A percentile compares a stretch with the other conserved stretches of the same genome.
Conservation (phyloP, 306 rosid species). For the Gastrolobium villosum region DNA sequence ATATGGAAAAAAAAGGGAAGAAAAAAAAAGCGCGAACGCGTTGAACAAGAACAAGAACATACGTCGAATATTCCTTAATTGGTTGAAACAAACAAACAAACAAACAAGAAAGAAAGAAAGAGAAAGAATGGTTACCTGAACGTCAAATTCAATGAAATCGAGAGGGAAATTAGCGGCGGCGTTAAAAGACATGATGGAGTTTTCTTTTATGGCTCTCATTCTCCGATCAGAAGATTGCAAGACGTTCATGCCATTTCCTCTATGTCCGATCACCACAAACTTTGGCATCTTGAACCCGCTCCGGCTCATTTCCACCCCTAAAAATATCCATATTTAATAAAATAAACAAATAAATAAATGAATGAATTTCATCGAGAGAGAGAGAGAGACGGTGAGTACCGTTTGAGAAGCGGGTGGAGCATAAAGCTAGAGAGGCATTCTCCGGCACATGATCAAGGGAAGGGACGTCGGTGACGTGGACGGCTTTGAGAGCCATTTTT, state of each 20-base stretch:
- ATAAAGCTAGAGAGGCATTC: slow-evolving; percentile 47
- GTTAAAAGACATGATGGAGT: slow-evolving; percentile 75
- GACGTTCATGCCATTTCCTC: slow-evolving; percentile 85
- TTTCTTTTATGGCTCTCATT: slow-evolving; percentile 75
- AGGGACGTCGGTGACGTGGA: slow-evolving; percentile 67
- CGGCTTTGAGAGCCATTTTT: slow-evolving; percentile 61
- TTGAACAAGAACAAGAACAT: slow-evolving; percentile 19
- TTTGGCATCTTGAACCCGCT: slow-evolving; percentile 48
- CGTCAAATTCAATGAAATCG: slow-evolving; percentile 82
- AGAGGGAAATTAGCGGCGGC: slow-evolving; percentile 65
- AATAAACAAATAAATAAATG: too few species aligned
- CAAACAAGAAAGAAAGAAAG: not conserved
- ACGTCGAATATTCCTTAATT: not conserved
- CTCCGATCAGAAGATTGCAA: slow-evolving; percentile 69
- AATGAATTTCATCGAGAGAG: too few species aligned
- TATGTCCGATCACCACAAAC: slow-evolving; percentile 78
- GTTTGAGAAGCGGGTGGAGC: slow-evolving; percentile 45
- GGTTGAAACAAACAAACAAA: not conserved
- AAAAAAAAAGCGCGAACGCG: not conserved
- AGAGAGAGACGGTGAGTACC: not conserved
- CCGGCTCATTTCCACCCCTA: slow-evolving; percentile 39
- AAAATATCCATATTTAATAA: too few species aligned
- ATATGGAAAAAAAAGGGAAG: not conserved
- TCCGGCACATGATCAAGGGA: slow-evolving; percentile 53
- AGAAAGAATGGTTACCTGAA: slow-evolving; percentile 62